These are phyloP conservation scores for Mycena haematopus DNA, from an alignment of 768 basidiomycete species.

Conservation along the genomic window DNA sequence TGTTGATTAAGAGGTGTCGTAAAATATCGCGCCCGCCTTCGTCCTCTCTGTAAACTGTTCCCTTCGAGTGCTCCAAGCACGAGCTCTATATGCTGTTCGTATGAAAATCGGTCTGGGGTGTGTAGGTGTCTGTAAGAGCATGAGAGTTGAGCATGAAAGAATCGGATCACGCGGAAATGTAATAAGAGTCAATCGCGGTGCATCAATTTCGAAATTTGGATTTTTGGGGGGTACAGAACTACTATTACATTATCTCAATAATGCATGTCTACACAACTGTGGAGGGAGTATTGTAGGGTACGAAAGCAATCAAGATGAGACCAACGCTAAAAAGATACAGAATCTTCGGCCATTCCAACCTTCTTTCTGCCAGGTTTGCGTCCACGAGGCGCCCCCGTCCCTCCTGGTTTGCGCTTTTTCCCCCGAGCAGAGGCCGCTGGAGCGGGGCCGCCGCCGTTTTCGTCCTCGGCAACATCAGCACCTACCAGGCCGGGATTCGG, in stretches of 20 bases:
- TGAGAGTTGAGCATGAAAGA: slow-evolving; percentile 26
- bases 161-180: no score
- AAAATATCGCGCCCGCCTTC: slow-evolving; percentile 23
- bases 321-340: neutral
- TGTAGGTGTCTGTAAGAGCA: slow-evolving; percentile 28
- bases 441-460: slow-evolving; percentile 40
- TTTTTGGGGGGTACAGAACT: slow-evolving; percentile 3
- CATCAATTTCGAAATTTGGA: neutral
- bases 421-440: slow-evolving; percentile 42
- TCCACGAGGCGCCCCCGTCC: slow-evolving; percentile 44
- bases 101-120: slow-evolving; percentile 12
- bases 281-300: slow-evolving; percentile 15
- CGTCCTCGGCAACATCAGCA: slow-evolving; percentile 46
- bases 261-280: slow-evolving; percentile 24
- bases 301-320: slow-evolving; percentile 6
- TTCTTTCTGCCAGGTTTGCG: slow-evolving; percentile 51
- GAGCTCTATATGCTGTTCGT: slow-evolving; percentile 20
- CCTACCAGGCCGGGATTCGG: slow-evolving; percentile 32
- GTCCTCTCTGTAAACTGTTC: slow-evolving; percentile 1
- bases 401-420: slow-evolving; percentile 48
- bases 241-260: slow-evolving; percentile 23
- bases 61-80: slow-evolving; percentile 17
- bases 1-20: slow-evolving; percentile 22
- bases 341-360: slow-evolving; percentile 24
- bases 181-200: neutral